Evolutionary conservation across 139 green algal genomes (phyloP), one percentile per base, ranked within the genome.

Genomic region (Chlamydomonas eustigma): DNA sequence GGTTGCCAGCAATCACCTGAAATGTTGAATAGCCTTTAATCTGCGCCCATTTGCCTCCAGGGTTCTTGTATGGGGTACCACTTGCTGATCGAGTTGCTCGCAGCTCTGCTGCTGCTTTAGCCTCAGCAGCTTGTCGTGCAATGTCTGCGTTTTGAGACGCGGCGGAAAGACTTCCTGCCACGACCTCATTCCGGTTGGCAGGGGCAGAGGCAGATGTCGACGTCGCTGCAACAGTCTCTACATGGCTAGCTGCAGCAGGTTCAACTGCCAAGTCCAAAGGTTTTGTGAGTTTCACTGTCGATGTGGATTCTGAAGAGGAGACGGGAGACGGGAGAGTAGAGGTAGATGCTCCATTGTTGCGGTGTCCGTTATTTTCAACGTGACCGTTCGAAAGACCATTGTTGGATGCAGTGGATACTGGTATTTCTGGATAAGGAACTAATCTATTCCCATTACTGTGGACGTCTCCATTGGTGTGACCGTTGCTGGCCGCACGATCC

Each of bases 21-120:
- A 91, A 89, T 1, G 79, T 83, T 4, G 79, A 89, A 78, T 91
- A 93, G 0, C 51, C 77, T 73, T 91, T 90, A 78, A 95, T 89
- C 38, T 89, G 84, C 80, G 78, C 86, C 92, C 92, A 96, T 6
- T 77, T 80, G n/a, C 90, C 87, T 31, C 88, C 85, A 0, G 89
- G 89, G 24, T 51, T 78, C 8, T 68, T 76, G 78, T 94, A 93
- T 1, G 88, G 90, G 2, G 87, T 94, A 34, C 85, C 84, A 1
- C 76, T 78, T 1, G 86, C 80, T 89, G 58, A 71, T 12, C 24
- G 39, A 65, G 37, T 44, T 37, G 76, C 76, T 51, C 67, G 66
- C 50, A 24, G 51, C 44, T n/a, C 39, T 28, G n/a, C 31, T 67
- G 8, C 8, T 64, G 37, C 68, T 38, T 63, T 75, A 25, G 68